Evolutionary conservation across 495 filamentous ascomycete species (phyloP), one percentile per base, ranked within the genome.

Genomic region (Neurospora sp.): DNA sequence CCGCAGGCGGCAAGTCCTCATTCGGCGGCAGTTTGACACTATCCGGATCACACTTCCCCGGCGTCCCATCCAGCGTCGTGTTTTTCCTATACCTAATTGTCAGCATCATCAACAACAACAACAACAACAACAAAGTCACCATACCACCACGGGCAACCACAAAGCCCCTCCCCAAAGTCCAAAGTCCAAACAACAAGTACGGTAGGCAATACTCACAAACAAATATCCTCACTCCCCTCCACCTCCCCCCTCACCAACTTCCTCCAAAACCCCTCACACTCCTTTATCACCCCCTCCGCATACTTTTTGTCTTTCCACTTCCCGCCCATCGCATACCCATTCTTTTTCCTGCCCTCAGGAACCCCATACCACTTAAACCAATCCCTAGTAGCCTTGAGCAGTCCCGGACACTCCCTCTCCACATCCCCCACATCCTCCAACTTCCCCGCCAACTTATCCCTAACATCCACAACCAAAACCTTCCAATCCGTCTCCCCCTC

Each of bases 401-500:
- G 12, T 0, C 80, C 80, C 3, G 80, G 80, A n/a, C 76, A 65
- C 8, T 77, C 40, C 27, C 41, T 69, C 40, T 77, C 72, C 1
- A 81, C 74, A 71, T 81, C 80, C 31, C 39, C 73, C n/a, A 80
- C 69, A 70, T 76, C 74, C n/a, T 77, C 37, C 39, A 81, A 3
- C n/a, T 69, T 70, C 16, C 38, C 69, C 1, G 78, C 75, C 10
- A 80, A 38, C 10, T 75, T 73, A 61, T 81, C 79, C 2, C 72
- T 40, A 2, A 78, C 76, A 53, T 80, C 78, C 11, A 81, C 74
- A 11, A 74, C 76, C 4, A 81, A 20, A 0, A 81, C 71, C 71
- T 81, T 80, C 82, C 82, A 83, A 59, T 82, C 80, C 22, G 80
- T 82, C 70, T 81, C 76, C 68, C 75, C 77, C 40, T 77, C 71